A percentile compares a stretch with the other conserved stretches of the same genome.
Evolutionary conservation across 176 grass and related monocot species (phyloP).

Genomic region (Pontederia paniculata): DNA sequence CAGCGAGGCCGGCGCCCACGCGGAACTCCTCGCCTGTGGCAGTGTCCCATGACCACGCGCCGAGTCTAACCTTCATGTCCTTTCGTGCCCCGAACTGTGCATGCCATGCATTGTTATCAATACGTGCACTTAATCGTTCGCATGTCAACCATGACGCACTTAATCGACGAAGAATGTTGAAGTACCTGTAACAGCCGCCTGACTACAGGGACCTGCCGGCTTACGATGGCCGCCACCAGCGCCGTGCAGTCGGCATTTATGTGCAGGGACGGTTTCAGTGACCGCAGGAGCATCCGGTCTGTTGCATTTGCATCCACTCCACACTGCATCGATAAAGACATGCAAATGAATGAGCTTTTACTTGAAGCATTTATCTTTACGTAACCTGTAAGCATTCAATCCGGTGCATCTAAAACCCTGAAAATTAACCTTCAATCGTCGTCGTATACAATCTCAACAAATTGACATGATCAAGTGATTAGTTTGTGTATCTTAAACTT

Average conservation of each 20-base stretch:
- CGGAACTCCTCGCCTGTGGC: constrained; percentile 80
- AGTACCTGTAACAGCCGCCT: constrained; percentile 65
- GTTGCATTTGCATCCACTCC: constrained; percentile 69
- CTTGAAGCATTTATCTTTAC: no score
- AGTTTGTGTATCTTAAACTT: no score
- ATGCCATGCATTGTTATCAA: not conserved
- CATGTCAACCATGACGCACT: not conserved
- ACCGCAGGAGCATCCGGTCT: constrained; percentile 67
- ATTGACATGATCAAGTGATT: no score
- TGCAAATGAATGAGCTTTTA: no score
- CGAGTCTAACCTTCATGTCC: constrained; percentile 64
- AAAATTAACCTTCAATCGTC: no score
- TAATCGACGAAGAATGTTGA: not conserved
- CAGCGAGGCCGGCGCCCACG: constrained; percentile 77
- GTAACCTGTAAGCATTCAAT: no score
- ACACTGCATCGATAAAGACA: constrained; percentile 25
- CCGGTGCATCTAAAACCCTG: no score
- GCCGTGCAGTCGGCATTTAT: constrained; percentile 78
- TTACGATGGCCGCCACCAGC: constrained; percentile 75
- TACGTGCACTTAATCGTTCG: not conserved
- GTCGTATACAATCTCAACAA: no score
- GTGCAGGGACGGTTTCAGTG: constrained; percentile 74
- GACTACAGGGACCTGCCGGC: constrained; percentile 60
- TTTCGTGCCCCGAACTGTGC: constrained; percentile 47
- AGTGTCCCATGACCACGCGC: constrained; percentile 91